Evolutionary conservation across 1,139 yeast genomes (phyloP).

Genomic region (Yamadazyma trypodendri): DNA sequence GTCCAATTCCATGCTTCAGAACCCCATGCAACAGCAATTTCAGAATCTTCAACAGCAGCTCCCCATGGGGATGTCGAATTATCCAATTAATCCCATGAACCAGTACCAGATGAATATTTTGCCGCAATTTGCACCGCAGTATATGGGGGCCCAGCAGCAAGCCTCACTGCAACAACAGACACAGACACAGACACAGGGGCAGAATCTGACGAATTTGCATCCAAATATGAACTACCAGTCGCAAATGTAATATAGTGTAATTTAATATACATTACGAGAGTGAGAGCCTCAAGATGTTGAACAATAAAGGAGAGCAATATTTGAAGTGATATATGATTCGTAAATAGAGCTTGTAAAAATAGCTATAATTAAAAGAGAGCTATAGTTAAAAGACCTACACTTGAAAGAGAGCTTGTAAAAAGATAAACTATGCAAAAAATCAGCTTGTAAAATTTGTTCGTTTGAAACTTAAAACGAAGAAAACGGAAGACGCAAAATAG

Average conservation of each 20-base stretch:
- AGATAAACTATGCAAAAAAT: too few relatives aligned
- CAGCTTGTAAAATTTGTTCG: too few relatives aligned
- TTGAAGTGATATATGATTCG: too few relatives aligned
- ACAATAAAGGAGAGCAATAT: too few relatives aligned
- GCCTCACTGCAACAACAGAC: conserved; percentile 2
- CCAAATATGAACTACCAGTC: conserved; percentile 2
- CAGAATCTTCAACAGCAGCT: conserved; percentile 2
- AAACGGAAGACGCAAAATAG: too few relatives aligned
- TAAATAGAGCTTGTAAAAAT: too few relatives aligned
- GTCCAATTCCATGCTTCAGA: not conserved
- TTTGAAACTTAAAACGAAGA: too few relatives aligned
- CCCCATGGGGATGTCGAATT: conserved; percentile 4
- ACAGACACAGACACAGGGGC: not conserved
- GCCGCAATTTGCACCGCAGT: conserved; percentile 5
- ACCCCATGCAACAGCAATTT: conserved; percentile 4
- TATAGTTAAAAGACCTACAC: too few relatives aligned
- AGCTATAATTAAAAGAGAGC: too few relatives aligned
- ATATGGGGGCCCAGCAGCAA: conserved; percentile 2
- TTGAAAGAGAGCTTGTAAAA: too few relatives aligned
- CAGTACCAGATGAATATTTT: conserved; percentile 7
- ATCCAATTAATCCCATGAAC: conserved; percentile 6
- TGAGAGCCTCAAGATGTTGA: too few relatives aligned
- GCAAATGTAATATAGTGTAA: conserved; percentile 5
- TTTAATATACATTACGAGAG: conserved; percentile 1
- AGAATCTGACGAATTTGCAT: not conserved